A percentile compares a stretch with the other conserved stretches of the same genome.
Evolutionary conservation across 2,329 filamentous ascomycete species (phyloP).

Genomic region (Pestalotiopsis sp.): DNA sequence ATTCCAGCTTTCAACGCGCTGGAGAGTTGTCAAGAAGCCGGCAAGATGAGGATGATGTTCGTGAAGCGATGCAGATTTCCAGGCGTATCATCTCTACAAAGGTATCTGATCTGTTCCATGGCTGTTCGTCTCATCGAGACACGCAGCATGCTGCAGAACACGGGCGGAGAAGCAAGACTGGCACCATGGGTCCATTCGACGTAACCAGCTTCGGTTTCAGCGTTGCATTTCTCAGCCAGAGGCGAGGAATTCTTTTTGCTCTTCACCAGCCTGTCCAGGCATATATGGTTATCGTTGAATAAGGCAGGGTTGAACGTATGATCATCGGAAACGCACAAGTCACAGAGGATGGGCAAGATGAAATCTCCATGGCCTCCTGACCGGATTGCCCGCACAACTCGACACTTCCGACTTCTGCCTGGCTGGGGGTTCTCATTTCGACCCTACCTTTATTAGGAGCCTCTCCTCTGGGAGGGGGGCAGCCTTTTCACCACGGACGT

Average conservation of each 20-base stretch:
- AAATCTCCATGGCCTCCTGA: not conserved
- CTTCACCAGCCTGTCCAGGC: not conserved
- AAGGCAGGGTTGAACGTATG: not conserved
- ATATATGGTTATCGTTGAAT: not conserved
- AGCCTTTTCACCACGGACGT: constrained; percentile 5
- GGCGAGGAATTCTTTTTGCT: not conserved
- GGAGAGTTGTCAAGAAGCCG: not conserved
- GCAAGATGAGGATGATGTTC: not conserved
- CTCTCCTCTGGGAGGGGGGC: not conserved
- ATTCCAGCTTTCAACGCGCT: not conserved
- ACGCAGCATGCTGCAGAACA: not conserved
- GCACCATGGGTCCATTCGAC: not conserved
- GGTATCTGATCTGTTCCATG: not conserved
- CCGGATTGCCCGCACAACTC: not conserved
- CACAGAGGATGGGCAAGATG: not conserved
- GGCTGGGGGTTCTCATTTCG: not conserved
- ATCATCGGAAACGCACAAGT: not conserved
- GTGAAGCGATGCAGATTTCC: not conserved
- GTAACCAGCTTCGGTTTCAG: constrained; percentile 9
- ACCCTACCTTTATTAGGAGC: not conserved
- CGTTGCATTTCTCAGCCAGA: constrained; percentile 5
- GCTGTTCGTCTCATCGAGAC: not conserved
- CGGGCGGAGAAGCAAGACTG: not conserved
- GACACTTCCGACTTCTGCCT: not conserved
- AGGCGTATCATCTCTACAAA: not conserved